Conservation (phyloP, 495 filamentous ascomycete genomes). For the Neurospora discreta region DNA sequence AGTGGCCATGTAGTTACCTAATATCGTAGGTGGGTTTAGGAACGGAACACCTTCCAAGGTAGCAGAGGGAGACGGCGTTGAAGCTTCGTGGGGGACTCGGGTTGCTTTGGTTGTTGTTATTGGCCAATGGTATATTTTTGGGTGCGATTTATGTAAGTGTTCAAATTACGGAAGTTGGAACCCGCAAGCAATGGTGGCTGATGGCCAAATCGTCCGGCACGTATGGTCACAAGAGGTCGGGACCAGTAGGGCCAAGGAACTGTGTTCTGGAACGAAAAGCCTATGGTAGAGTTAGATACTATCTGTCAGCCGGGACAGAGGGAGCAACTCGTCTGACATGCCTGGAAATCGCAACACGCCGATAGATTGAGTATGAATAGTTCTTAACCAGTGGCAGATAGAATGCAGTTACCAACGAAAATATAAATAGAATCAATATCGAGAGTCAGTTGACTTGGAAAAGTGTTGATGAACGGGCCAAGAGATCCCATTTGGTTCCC, state of each 20-base stretch:
- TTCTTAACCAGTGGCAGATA: neutral
- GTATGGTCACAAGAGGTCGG: neutral
- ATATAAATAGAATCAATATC: neutral
- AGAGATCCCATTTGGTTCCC: neutral
- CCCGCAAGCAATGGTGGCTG: neutral
- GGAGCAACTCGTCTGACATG: neutral
- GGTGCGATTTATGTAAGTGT: neutral
- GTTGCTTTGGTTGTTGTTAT: neutral
- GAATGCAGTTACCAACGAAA: neutral
- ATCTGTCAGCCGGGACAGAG: neutral
- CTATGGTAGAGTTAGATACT: no score
- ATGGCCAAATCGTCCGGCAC: neutral
- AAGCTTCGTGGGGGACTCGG: neutral
- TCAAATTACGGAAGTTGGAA: neutral
- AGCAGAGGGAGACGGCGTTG: neutral
- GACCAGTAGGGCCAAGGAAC: neutral
- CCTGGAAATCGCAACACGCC: neutral
- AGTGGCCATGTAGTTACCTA: neutral
- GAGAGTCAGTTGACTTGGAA: neutral
- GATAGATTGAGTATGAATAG: neutral
- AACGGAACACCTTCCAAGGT: neutral
- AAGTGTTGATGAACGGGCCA: neutral
- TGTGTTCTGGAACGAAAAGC: neutral
- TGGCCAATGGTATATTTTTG: neutral
- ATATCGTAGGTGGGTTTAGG: neutral